Conservation (phyloP, 768 basidiomycete genomes). For the Collybia nuda region DNA sequence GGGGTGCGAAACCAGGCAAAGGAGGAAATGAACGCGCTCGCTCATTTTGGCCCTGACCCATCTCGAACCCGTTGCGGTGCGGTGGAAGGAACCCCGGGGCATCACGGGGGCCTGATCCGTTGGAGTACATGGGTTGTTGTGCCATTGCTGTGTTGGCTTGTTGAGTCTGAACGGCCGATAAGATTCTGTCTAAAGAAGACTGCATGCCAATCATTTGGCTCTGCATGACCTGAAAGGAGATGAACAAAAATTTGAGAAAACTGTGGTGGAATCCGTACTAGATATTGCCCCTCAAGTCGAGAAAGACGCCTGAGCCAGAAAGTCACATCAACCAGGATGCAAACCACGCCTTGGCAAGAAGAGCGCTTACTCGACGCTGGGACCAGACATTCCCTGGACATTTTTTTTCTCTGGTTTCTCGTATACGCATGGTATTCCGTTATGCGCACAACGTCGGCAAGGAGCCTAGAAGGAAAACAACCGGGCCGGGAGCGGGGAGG, state of each 20-base stretch:
- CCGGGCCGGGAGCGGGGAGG: constrained; percentile 75
- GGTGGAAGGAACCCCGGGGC: constrained; percentile 30
- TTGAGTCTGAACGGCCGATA: constrained; percentile 60
- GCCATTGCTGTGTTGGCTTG: constrained; percentile 28
- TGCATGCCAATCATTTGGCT: constrained; percentile 96
- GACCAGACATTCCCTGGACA: constrained; percentile 52
- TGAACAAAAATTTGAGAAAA: background rate
- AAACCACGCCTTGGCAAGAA: background rate
- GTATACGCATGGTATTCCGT: constrained; percentile 79
- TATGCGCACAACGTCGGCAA: constrained; percentile 86
- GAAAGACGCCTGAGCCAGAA: constrained; percentile 63
- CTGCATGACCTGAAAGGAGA: constrained; percentile 69
- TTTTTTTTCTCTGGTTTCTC: constrained; percentile 92
- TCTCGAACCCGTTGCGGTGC: constrained; percentile 41
- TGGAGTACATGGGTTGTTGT: constrained; percentile 34
- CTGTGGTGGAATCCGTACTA: constrained; percentile 43
- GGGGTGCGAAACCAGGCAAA: constrained; percentile 89
- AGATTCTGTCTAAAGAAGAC: constrained; percentile 81
- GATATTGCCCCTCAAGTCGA: constrained; percentile 82
- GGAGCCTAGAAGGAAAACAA: constrained; percentile 63
- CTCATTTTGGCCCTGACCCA: constrained; percentile 27
- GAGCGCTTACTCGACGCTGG: constrained; percentile 69
- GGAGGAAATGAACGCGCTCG: constrained; percentile 66
- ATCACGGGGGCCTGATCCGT: constrained; percentile 29
- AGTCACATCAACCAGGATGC: background rate